Evolutionary conservation across 768 basidiomycete genomes (phyloP), one percentile per base, ranked within the genome.

Genomic region (Rhizopogon vinicolor): DNA sequence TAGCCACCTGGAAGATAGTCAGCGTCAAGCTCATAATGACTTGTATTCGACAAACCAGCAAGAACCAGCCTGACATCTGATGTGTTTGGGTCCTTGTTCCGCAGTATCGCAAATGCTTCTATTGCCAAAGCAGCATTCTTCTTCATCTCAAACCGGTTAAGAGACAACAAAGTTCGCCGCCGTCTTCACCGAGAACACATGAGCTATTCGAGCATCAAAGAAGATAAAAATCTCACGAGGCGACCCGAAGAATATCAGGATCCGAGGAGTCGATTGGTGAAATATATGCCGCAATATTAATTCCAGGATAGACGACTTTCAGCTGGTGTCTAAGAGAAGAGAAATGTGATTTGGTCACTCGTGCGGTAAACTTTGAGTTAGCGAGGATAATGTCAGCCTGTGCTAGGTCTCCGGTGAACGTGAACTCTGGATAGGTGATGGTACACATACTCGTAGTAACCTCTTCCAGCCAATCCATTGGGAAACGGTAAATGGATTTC

Each of bases 111-210:
- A 63, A 94, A 98, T 0, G 95, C 75, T 42, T 84, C 72, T 6
- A 98, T 75, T 0, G 95, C 97, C 2, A 99, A 77, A 1, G 81
- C 81, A 0, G 79, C 79, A 61, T 98, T 96, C 74, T 99, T 99
- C 77, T 98, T 98, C 63, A 79, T 83, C 71, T 99, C 97, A 65
- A 96, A 98, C 2, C 96, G 88, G 67, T 99, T 98, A 37, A 98
- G 74, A 5, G 95, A 92, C 1, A 98, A 65, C 3, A 98, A 70
- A 0, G 91, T 93, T 0, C 89, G 91, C 3, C 78, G 77, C 35
- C 52, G 39, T 19, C 68, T 71, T 80, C 68, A 42, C 85, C 86
- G 28, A 61, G 45, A 12, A 56, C n/a, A 41, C 18, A 39, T 16
- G 4, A 49, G 35, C 13, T n/a, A 18, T 37, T 31, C 12, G 45